Evolutionary conservation across 768 basidiomycete species (phyloP).

Genomic region (Pulveroboletus sp.): DNA sequence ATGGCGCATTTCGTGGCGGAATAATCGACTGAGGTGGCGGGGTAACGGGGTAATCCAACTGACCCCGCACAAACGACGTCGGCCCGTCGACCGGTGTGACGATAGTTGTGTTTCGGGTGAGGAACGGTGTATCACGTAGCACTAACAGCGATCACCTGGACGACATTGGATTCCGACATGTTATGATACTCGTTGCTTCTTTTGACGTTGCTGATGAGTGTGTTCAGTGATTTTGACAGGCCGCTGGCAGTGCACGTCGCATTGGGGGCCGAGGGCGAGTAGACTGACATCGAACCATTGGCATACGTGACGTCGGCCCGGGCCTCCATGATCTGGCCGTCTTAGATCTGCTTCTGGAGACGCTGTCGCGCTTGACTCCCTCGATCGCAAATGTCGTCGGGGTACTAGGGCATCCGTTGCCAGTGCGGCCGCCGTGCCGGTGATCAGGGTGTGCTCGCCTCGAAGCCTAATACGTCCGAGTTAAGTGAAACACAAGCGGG

Average conservation of each 20-base stretch:
- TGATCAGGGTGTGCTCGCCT: slow-evolving; percentile 17
- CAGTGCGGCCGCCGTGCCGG: slow-evolving; percentile 42
- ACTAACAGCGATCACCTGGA: slow-evolving; percentile 51
- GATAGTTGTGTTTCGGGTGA: slow-evolving; percentile 55
- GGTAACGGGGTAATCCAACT: slow-evolving; percentile 4
- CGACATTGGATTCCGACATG: slow-evolving; percentile 55
- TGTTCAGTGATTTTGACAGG: too few species aligned
- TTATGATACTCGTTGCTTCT: slow-evolving; percentile 52
- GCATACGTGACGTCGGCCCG: slow-evolving; percentile 38
- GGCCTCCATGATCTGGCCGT: too few species aligned
- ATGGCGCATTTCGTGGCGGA: slow-evolving; percentile 60
- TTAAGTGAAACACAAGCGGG: too few species aligned
- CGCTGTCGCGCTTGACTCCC: slow-evolving; percentile 48
- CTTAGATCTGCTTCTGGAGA: slow-evolving; percentile 51
- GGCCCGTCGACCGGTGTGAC: too few species aligned
- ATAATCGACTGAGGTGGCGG: slow-evolving; percentile 40
- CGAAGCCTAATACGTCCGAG: too few species aligned
- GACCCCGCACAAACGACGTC: too few species aligned
- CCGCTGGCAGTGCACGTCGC: slow-evolving; percentile 38
- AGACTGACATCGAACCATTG: slow-evolving; percentile 35
- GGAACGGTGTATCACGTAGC: slow-evolving; percentile 55
- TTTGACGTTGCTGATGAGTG: slow-evolving; percentile 58
- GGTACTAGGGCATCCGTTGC: slow-evolving; percentile 50
- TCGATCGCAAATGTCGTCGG: slow-evolving; percentile 51
- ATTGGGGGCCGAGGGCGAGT: slow-evolving; percentile 40